A percentile compares a stretch with the other conserved stretches of the same genome.
Conservation (phyloP, 192 early-diverging fungal species). For the Physocladia obscura region DNA sequence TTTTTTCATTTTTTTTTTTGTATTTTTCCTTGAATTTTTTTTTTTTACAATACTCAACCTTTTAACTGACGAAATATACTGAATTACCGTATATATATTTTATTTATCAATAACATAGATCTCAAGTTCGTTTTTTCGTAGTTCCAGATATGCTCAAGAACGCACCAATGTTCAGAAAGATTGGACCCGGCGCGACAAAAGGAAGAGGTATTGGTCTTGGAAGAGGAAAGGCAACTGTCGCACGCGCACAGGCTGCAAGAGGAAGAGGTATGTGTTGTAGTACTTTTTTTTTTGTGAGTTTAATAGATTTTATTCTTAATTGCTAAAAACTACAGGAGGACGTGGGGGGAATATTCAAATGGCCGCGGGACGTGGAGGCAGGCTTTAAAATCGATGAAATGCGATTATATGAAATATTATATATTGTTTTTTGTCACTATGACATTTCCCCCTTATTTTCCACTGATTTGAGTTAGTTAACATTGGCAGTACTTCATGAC, state of each 20-base stretch:
- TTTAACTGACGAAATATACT: too few species aligned
- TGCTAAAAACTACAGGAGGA: neutral
- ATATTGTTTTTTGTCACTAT: too few species aligned
- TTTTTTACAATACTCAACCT: too few species aligned
- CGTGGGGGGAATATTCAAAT: conserved; percentile 22
- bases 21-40: too few species aligned
- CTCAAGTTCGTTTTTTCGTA: conserved; percentile 82
- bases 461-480: too few species aligned
- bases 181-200: conserved; percentile 78
- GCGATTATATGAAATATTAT: too few species aligned
- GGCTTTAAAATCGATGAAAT: too few species aligned
- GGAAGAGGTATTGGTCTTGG: conserved; percentile 82
- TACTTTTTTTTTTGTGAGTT: neutral
- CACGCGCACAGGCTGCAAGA: conserved; percentile 70
- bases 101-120: conserved; percentile 10
- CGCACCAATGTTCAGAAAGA: conserved; percentile 96
- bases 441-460: too few species aligned
- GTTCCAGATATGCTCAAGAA: conserved; percentile 99
- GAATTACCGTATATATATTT: too few species aligned
- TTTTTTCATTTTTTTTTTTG: too few species aligned
- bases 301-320: too few species aligned
- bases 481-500: too few species aligned
- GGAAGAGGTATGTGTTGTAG: conserved; percentile 5
- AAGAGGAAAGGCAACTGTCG: conserved; percentile 80
- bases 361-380: conserved; percentile 28